phyloP scores from a whole-genome alignment of 768 basidiomycete species.

The Suillus paluster region DNA sequence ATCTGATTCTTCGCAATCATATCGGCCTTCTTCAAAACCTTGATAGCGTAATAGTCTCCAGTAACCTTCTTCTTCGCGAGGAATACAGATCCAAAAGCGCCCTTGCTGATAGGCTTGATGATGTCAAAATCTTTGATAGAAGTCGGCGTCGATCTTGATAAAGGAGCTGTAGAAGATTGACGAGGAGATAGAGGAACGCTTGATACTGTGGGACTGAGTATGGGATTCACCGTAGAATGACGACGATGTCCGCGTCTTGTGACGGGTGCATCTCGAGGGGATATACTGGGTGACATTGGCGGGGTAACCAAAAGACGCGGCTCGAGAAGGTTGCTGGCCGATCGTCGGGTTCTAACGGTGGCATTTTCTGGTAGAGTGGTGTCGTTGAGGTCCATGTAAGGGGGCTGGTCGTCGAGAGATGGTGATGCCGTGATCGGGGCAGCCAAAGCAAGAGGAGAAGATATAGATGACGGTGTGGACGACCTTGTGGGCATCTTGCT shows the following conservation, averaged over 20 bases:
- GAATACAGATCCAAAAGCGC: constrained; percentile 98
- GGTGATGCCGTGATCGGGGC: constrained; percentile 80
- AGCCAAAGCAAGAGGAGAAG: constrained; percentile 84
- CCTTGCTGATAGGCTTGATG: constrained; percentile 99
- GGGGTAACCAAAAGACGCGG: constrained; percentile 75
- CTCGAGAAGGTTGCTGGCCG: constrained; percentile 64
- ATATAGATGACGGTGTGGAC: constrained; percentile 87
- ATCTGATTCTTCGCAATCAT: constrained; percentile 99
- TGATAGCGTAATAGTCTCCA: constrained; percentile 99
- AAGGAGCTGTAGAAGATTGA: constrained; percentile 75
- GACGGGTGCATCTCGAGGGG: constrained; percentile 55
- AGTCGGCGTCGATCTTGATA: constrained; percentile 79
- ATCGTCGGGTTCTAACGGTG: constrained; percentile 66
- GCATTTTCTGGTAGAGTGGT: constrained; percentile 35
- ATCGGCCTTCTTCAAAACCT: constrained; percentile 99
- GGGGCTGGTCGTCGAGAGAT: constrained; percentile 61
- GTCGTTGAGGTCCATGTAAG: constrained; percentile 71
- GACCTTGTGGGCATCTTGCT: constrained; percentile 71
- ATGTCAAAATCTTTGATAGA: constrained; percentile 99
- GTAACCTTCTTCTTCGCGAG: constrained; percentile 98
- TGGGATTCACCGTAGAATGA: constrained; percentile 70
- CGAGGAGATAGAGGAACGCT: constrained; percentile 82
- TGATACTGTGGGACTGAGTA: constrained; percentile 57
- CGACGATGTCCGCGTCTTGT: constrained; percentile 66
- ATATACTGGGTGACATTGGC: constrained; percentile 63